Evolutionary conservation across 805 yeast genomes (phyloP).

Genomic region (Candida patagonica): DNA sequence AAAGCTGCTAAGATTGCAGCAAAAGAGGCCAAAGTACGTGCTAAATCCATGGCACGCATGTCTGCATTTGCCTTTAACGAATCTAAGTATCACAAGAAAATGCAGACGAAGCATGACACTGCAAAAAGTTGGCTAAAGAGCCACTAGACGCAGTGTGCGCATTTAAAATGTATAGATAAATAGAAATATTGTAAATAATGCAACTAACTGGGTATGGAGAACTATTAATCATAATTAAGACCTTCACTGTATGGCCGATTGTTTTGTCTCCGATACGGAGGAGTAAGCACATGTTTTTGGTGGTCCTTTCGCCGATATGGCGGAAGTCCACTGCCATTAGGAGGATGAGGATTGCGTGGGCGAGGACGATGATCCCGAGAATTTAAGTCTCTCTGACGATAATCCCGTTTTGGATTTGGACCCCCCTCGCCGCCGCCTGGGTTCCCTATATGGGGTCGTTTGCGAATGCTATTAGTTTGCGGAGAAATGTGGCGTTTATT

Average conservation of each 20-base stretch:
- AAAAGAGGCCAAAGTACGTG: too few relatives aligned
- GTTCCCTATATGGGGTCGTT: neutral
- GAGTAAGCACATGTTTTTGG: neutral
- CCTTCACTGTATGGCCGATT: conserved; percentile 1
- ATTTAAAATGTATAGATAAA: too few relatives aligned
- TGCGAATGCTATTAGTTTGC: neutral
- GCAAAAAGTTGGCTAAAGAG: too few relatives aligned
- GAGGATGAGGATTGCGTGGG: neutral
- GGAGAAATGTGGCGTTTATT: neutral
- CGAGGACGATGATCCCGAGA: neutral
- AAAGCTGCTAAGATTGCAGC: too few relatives aligned
- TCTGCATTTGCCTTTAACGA: too few relatives aligned
- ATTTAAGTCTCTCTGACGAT: too few relatives aligned
- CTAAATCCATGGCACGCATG: too few relatives aligned
- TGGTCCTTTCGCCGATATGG: conserved; percentile 7
- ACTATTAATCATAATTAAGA: conserved; percentile 1
- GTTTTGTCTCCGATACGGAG: conserved; percentile 3
- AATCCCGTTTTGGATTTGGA: too few relatives aligned
- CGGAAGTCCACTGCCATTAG: conserved; percentile 2
- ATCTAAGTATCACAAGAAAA: too few relatives aligned
- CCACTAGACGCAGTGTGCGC: too few relatives aligned
- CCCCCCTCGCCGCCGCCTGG: too few relatives aligned
- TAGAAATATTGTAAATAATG: neutral
- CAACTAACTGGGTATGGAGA: neutral
- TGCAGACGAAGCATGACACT: too few relatives aligned